Evolutionary conservation across 495 filamentous ascomycete genomes (phyloP), one percentile per base, ranked within the genome.

Genomic region (Opeltia flavorubescens): DNA sequence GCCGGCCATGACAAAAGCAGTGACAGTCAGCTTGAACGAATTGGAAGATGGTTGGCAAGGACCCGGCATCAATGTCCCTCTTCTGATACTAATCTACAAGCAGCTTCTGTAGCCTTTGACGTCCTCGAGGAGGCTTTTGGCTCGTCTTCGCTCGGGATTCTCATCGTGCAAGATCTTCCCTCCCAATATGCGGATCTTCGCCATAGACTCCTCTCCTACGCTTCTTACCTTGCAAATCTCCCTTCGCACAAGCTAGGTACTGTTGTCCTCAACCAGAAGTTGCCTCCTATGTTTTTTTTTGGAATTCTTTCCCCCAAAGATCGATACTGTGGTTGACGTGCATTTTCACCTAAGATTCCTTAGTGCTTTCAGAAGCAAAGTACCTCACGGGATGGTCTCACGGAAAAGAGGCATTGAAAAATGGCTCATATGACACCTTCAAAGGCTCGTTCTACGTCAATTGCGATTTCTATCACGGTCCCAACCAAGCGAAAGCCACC

Each of bases 371-470:
- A 13, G 38, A 41, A 41, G 38, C 38, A 7, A 41, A 41, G n/a
- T 47, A 36, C 62, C 67, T 76, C 13, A 68, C 75, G 27, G 76
- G 77, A 62, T 83, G 79, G 80, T 94, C 87, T 27, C 82, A 79
- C 58, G 89, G 89, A 45, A 94, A 93, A 64, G 89, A 95, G 64
- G 91, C 84, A n/a, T 77, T 96, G 41, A 84, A 85, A 52, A 79
- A 83, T 57, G 86, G 89, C 50, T 80, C 81, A 48, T 85, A 88
- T 53, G 91, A 99, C 56, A 94, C 83, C 4, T 73, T 84, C 9
- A 99, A 99, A 67, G 91, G 91, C 45, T 94, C 86, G 15, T 99
- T 84, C 71, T 99, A 96, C 61, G 81, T 89, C 59, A 95, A 96
- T 66, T 94, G 87, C 62, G 84, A 84, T 43, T 95, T 94, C 70